Evolutionary conservation across 257 asterid species (phyloP).

Genomic region (Fraxinus americana): DNA sequence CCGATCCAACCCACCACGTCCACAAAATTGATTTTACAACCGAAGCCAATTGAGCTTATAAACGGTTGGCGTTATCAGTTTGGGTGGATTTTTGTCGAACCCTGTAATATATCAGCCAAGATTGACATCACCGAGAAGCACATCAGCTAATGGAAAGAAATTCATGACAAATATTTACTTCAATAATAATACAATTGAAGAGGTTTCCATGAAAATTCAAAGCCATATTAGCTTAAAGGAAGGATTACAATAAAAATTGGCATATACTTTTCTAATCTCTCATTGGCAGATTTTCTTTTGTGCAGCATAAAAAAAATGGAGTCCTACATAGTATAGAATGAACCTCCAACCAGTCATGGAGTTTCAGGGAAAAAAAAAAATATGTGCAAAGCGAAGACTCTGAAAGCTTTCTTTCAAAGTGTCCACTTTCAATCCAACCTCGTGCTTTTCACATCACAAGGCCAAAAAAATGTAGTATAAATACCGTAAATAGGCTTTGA

Average conservation of each 20-base stretch:
- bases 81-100: no score
- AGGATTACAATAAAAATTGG: background rate
- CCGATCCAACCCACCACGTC: no score
- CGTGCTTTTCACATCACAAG: background rate
- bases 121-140: no score
- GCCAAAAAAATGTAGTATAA: background rate
- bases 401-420: background rate
- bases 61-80: no score
- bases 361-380: background rate
- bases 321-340: background rate
- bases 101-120: no score
- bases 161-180: background rate
- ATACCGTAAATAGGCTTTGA: background rate
- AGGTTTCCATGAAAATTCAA: background rate
- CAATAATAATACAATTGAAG: background rate
- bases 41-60: no score
- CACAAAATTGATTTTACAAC: no score
- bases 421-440: background rate
- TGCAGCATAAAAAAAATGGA: background rate
- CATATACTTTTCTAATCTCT: background rate
- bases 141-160: no score
- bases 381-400: background rate
- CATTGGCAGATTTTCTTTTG: background rate
- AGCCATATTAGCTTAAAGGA: background rate
- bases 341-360: slow-evolving; percentile 2